Evolutionary conservation across 2,329 filamentous ascomycete species (phyloP).

Genomic region (Fusarium temperatum): DNA sequence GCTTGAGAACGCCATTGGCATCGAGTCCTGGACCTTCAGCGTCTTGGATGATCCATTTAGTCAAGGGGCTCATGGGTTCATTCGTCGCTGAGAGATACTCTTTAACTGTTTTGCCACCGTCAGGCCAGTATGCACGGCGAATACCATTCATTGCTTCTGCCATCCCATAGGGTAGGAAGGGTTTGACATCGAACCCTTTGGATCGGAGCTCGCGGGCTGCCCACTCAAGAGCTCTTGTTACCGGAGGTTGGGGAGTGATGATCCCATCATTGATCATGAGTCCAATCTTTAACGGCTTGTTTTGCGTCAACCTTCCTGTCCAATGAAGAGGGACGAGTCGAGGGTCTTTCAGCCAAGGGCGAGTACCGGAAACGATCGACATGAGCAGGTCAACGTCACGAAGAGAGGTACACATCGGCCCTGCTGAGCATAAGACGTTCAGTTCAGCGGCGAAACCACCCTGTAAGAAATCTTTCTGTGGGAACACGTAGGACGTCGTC

Average conservation of each 20-base stretch:
- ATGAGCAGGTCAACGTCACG: conserved; percentile 49
- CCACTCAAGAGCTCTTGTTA: conserved; percentile 49
- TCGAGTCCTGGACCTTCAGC: conserved; percentile 11
- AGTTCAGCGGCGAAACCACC: conserved; percentile 43
- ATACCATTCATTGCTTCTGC: conserved; percentile 27
- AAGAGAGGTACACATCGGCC: conserved; percentile 46
- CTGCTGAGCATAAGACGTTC: conserved; percentile 47
- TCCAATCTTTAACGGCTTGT: conserved; percentile 49
- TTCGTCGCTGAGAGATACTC: conserved; percentile 30
- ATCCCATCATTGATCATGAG: conserved; percentile 52
- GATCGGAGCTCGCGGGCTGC: conserved; percentile 14
- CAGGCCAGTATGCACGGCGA: conserved; percentile 36
- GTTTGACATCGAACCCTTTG: not conserved
- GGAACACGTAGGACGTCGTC: conserved; percentile 38
- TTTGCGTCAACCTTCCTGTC: conserved; percentile 3
- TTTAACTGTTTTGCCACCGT: conserved; percentile 32
- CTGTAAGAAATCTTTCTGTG: conserved; percentile 38
- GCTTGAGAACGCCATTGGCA: conserved; percentile 34
- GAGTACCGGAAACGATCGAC: conserved; percentile 29
- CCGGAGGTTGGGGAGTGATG: conserved; percentile 51
- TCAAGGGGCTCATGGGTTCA: conserved; percentile 44
- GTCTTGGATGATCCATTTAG: conserved; percentile 36
- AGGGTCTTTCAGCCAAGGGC: conserved; percentile 46
- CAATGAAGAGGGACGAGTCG: conserved; percentile 45
- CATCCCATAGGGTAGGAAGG: conserved; percentile 13